Conservation (phyloP, 306 rosid genomes). For the Cicer chorassanicum region DNA sequence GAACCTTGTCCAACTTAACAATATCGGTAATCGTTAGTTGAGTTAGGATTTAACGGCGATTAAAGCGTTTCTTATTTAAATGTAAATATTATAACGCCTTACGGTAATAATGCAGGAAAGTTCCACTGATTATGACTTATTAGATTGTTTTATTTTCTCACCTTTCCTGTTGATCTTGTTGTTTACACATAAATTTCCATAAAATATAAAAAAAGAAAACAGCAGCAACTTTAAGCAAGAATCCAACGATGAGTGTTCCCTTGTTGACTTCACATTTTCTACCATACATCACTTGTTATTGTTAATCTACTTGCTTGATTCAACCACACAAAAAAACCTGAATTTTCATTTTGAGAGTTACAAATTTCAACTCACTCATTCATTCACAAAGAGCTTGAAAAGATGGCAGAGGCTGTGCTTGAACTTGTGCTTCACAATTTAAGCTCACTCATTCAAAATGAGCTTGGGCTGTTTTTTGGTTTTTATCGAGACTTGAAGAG, state of each 20-base stretch:
- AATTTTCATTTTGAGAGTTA: not conserved
- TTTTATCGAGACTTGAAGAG: not conserved
- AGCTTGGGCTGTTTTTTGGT: conserved; percentile 14
- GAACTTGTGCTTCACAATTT: conserved; percentile 10
- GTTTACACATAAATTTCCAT: not conserved
- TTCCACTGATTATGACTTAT: no score
- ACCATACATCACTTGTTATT: not conserved
- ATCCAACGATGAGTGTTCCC: not conserved
- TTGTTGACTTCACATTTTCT: conserved; percentile 1
- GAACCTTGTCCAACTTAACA: no score
- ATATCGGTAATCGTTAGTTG: no score
- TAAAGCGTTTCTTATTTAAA: no score
- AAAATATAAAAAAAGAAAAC: not conserved
- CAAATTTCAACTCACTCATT: no score
- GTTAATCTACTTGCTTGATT: not conserved
- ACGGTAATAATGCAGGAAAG: no score
- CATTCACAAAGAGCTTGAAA: no score
- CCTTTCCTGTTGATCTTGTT: not conserved
- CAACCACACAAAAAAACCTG: not conserved
- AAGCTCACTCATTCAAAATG: not conserved
- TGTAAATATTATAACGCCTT: no score
- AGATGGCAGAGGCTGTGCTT: conserved; percentile 38
- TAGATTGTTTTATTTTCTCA: not conserved
- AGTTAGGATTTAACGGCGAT: no score
- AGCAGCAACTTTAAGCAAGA: not conserved